Evolutionary conservation across 1,139 yeast species (phyloP).

Genomic region (Zygosaccharomyces sapae): DNA sequence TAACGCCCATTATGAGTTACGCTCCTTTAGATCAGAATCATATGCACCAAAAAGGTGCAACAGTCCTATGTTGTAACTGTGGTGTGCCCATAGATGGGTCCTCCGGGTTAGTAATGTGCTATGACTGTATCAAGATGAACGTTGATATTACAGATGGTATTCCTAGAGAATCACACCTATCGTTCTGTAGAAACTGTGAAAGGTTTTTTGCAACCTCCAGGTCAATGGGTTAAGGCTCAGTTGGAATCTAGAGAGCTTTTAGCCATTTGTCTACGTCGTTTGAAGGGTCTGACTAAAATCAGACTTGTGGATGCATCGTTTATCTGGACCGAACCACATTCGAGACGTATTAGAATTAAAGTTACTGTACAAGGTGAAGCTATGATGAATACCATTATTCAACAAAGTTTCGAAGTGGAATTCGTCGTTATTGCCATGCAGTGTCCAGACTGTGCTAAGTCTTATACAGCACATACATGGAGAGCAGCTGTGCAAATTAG

Average conservation of each 20-base stretch:
- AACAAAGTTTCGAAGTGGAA: slow-evolving; percentile 93
- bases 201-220: slow-evolving; percentile 92
- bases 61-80: slow-evolving; percentile 96
- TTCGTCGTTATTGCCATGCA: slow-evolving; percentile 93
- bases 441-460: slow-evolving; percentile 97
- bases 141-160: slow-evolving; percentile 95
- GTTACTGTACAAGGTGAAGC: slow-evolving; percentile 97
- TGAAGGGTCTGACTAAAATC: slow-evolving; percentile 84
- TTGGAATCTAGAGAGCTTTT: slow-evolving; percentile 88
- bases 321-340: slow-evolving; percentile 99
- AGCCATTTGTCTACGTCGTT: slow-evolving; percentile 82
- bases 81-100: slow-evolving; percentile 98
- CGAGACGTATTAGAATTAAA: slow-evolving; percentile 86
- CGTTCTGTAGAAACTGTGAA: slow-evolving; percentile 96
- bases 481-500: slow-evolving; percentile 95
- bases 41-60: slow-evolving; percentile 47
- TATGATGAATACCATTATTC: slow-evolving; percentile 84
- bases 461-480: slow-evolving; percentile 96
- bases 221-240: slow-evolving; percentile 87
- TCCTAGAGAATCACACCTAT: slow-evolving; percentile 88
- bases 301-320: slow-evolving; percentile 90
- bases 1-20: slow-evolving; percentile 22
- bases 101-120: slow-evolving; percentile 89
- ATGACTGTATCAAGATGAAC: slow-evolving; percentile 91
- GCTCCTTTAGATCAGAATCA: slow-evolving; percentile 30